Percentiles rank a stretch among this genome's conserved stretches.
phyloP scores from a whole-genome alignment of 2,329 filamentous ascomycete genomes.

The Chrysoporthe cubensis region DNA sequence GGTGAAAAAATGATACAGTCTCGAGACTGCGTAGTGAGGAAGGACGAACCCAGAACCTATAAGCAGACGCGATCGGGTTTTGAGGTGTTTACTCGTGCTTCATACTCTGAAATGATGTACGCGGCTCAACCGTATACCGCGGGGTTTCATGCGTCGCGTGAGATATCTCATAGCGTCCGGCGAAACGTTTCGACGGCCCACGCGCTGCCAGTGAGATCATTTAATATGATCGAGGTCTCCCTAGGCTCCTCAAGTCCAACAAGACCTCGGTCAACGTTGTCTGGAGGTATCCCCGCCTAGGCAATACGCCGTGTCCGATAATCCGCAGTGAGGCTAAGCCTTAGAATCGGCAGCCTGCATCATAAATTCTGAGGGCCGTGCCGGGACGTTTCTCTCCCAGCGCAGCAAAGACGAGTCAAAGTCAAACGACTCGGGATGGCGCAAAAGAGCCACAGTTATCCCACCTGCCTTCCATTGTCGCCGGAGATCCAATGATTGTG shows the following conservation, averaged over 20 bases:
- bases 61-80: neutral
- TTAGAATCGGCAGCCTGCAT: neutral
- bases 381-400: neutral
- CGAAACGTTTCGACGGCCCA: neutral
- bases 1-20: slow-evolving; percentile 6
- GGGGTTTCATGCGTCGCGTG: slow-evolving; percentile 1
- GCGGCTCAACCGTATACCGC: neutral
- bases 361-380: neutral
- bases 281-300: neutral
- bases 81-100: neutral
- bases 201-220: neutral
- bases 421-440: neutral
- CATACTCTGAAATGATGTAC: neutral
- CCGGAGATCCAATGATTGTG: too few relatives aligned
- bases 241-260: neutral
- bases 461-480: neutral
- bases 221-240: neutral
- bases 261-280: neutral
- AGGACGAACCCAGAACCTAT: neutral
- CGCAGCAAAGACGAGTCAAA: neutral
- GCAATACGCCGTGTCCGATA: neutral
- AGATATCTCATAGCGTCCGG: neutral
- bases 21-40: slow-evolving; percentile 19
- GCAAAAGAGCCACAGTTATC: neutral
- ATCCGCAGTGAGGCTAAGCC: neutral